A percentile compares a stretch with the other conserved stretches of the same genome.
Conservation (phyloP, 75 land plant species). For the Azolla pinnata region DNA sequence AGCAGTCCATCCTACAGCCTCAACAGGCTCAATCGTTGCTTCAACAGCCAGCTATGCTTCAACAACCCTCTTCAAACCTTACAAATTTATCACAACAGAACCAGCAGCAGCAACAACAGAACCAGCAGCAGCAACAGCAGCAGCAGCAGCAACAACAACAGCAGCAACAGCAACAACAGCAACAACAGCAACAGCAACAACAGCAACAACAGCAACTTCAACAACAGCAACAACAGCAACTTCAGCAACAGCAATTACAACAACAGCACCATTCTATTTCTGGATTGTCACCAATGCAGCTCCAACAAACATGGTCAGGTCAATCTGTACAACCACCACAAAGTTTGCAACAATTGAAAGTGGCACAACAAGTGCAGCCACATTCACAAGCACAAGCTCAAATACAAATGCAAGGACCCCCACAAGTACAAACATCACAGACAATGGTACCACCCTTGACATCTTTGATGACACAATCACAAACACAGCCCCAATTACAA, state of each 20-base stretch:
- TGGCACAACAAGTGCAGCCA: neutral
- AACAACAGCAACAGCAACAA: too few species aligned
- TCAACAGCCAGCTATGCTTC: conserved; percentile 4
- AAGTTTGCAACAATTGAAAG: conserved; percentile 1
- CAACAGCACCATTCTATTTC: neutral
- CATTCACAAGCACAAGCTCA: conserved; percentile 4
- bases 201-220: too few species aligned
- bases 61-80: conserved; percentile 1
- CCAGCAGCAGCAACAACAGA: too few species aligned
- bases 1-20: conserved; percentile 6
- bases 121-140: too few species aligned
- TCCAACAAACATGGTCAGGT: conserved; percentile 12
- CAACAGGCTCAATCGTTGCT: conserved; percentile 5
- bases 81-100: too few species aligned
- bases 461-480: conserved; percentile 10
- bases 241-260: conserved; percentile 11
- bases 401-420: conserved; percentile 18
- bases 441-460: too few species aligned
- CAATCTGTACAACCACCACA: conserved; percentile 11
- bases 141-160: too few species aligned
- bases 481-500: conserved; percentile 14
- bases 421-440: neutral
- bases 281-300: neutral
- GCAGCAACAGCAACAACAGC: too few species aligned
- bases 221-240: conserved; percentile 6